A percentile compares a stretch with the other conserved stretches of the same genome.
Evolutionary conservation across 1,284 basidiomycete genomes (phyloP).

Genomic region (Bjerkandera adusta): DNA sequence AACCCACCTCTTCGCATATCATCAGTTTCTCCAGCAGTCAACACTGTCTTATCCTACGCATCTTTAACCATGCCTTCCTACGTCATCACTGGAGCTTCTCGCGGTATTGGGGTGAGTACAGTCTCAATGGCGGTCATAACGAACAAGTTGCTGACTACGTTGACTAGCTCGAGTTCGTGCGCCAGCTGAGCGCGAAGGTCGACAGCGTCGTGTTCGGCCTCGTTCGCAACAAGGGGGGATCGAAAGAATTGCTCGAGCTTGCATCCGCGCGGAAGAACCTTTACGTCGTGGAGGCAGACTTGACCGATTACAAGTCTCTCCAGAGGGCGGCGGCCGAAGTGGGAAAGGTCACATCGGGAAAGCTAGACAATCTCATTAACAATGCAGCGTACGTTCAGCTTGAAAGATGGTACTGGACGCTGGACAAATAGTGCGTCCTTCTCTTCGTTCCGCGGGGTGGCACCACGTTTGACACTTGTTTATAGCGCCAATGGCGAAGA

Average conservation of each 20-base stretch:
- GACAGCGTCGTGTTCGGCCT: constrained; percentile 27
- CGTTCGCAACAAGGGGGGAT: constrained; percentile 19
- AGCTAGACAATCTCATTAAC: constrained; percentile 30
- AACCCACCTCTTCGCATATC: too few species aligned
- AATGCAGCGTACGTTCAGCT: constrained; percentile 22
- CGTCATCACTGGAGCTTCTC: constrained; percentile 24
- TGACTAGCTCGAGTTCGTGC: constrained; percentile 19
- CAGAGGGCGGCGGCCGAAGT: constrained; percentile 21
- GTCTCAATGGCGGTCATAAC: neutral
- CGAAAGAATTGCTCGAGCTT: constrained; percentile 17
- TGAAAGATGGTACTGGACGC: neutral
- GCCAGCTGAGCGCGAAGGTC: constrained; percentile 17
- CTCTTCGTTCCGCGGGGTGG: neutral
- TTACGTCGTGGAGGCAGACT: constrained; percentile 26
- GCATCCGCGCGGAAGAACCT: constrained; percentile 22
- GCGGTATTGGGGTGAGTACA: constrained; percentile 24
- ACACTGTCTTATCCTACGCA: too few species aligned
- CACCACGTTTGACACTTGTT: neutral
- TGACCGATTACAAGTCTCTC: constrained; percentile 20
- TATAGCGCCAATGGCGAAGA: constrained; percentile 6
- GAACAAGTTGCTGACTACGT: neutral
- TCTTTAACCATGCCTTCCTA: constrained; percentile 24
- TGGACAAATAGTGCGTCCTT: constrained; percentile 12
- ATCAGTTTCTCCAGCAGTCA: too few species aligned
- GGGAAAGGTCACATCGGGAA: constrained; percentile 24